phyloP scores from a whole-genome alignment of 257 asterid genomes.

The Capsicum baccatum region DNA sequence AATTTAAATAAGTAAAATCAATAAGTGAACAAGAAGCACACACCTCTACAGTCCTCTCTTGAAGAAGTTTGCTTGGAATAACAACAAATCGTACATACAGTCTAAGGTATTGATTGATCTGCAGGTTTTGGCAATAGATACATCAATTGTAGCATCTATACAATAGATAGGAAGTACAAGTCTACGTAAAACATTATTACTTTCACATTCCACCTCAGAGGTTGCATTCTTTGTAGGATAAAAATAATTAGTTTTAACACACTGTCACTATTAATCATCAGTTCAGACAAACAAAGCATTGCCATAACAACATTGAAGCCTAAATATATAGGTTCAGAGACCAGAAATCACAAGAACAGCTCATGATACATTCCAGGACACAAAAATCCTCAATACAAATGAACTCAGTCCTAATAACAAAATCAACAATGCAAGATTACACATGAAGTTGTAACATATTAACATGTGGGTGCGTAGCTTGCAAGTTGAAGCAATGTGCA shows the following conservation, averaged over 20 bases:
- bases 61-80: slow-evolving; percentile 48
- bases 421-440: neutral
- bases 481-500: slow-evolving; percentile 10
- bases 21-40: no score
- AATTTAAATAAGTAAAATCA: no score
- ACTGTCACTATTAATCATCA: no score
- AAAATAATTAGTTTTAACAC: no score
- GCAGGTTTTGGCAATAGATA: slow-evolving; percentile 34
- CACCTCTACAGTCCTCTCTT: no score
- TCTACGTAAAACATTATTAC: neutral
- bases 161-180: neutral
- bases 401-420: neutral
- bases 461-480: neutral
- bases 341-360: no score
- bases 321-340: no score
- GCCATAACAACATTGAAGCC: no score
- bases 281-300: no score
- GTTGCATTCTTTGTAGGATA: neutral
- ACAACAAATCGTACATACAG: slow-evolving; percentile 65
- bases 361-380: no score
- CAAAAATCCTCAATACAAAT: neutral
- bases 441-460: neutral
- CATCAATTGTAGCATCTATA: neutral
- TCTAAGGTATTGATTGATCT: slow-evolving; percentile 78
- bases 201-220: neutral